Evolutionary conservation across 768 basidiomycete genomes (phyloP).

Genomic region (Naematelia aurantialba): DNA sequence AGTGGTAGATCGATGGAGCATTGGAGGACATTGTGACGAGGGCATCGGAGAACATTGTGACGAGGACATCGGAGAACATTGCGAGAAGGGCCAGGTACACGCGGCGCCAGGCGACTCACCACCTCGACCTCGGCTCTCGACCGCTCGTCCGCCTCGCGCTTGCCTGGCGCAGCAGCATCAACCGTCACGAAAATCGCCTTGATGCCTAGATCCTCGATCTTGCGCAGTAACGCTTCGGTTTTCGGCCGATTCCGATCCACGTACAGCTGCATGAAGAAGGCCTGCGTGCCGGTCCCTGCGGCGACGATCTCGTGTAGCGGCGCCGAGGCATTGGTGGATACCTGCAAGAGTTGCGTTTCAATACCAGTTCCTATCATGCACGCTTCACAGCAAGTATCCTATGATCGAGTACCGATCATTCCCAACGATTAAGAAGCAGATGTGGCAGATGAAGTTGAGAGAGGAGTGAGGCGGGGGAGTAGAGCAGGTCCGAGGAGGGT

Average conservation of each 20-base stretch:
- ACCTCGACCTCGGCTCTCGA: slow-evolving; percentile 46
- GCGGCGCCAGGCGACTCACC: slow-evolving; percentile 18
- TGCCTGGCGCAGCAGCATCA: slow-evolving; percentile 91
- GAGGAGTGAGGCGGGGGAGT: too few relatives aligned
- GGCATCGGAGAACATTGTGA: too few relatives aligned
- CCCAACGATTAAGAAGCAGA: too few relatives aligned
- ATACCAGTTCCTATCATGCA: too few relatives aligned
- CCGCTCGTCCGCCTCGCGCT: slow-evolving; percentile 68
- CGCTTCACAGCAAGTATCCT: too few relatives aligned
- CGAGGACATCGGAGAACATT: too few relatives aligned
- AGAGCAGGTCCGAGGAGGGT: too few relatives aligned
- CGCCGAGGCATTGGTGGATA: slow-evolving; percentile 90
- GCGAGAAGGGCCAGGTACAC: not conserved
- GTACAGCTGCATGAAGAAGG: slow-evolving; percentile 80
- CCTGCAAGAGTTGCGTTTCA: too few relatives aligned
- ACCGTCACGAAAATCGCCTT: slow-evolving; percentile 95
- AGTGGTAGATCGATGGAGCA: slow-evolving; percentile 1
- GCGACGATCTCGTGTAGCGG: slow-evolving; percentile 93
- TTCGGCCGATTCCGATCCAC: slow-evolving; percentile 75
- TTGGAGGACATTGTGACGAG: too few relatives aligned
- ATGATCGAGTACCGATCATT: too few relatives aligned
- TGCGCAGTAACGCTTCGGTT: slow-evolving; percentile 69
- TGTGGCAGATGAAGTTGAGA: too few relatives aligned
- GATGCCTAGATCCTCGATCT: slow-evolving; percentile 79
- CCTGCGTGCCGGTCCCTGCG: slow-evolving; percentile 70